Percentiles rank a stretch among this genome's conserved stretches.
Conservation (phyloP, 164 flowering plant species). For the Protea cynaroides region DNA sequence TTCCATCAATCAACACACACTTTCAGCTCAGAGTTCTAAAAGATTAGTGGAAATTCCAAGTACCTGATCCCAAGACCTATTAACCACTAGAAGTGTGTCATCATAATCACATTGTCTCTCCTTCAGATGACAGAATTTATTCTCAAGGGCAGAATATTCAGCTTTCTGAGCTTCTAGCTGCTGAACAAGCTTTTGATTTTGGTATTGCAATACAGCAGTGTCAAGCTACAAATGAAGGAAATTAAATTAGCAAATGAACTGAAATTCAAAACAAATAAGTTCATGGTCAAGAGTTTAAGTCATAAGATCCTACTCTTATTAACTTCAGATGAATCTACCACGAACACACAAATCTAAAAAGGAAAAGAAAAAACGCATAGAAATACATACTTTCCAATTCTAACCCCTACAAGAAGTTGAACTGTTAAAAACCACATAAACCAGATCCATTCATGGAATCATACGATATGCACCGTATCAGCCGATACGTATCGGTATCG, state of each 20-base stretch:
- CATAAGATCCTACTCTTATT: too few relatives aligned
- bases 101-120: slow-evolving; percentile 57
- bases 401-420: too few relatives aligned
- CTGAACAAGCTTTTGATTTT: slow-evolving; percentile 80
- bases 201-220: slow-evolving; percentile 68
- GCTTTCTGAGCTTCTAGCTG: slow-evolving; percentile 77
- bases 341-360: too few relatives aligned
- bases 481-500: too few relatives aligned
- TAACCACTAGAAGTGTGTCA: slow-evolving; percentile 43
- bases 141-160: slow-evolving; percentile 49
- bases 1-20: neutral
- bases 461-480: too few relatives aligned
- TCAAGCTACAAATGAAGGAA: slow-evolving; percentile 48
- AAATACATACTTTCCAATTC: too few relatives aligned
- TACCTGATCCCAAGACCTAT: slow-evolving; percentile 67
- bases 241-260: neutral
- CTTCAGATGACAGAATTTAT: slow-evolving; percentile 40
- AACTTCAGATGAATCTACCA: too few relatives aligned
- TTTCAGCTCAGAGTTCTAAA: neutral
- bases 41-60: neutral
- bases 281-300: neutral
- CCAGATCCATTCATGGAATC: too few relatives aligned
- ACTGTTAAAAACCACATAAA: too few relatives aligned
- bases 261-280: neutral
- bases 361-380: too few relatives aligned